A percentile compares a stretch with the other conserved stretches of the same genome.
Conservation (phyloP, 257 asterid species). For the Solanum stenotomum region DNA sequence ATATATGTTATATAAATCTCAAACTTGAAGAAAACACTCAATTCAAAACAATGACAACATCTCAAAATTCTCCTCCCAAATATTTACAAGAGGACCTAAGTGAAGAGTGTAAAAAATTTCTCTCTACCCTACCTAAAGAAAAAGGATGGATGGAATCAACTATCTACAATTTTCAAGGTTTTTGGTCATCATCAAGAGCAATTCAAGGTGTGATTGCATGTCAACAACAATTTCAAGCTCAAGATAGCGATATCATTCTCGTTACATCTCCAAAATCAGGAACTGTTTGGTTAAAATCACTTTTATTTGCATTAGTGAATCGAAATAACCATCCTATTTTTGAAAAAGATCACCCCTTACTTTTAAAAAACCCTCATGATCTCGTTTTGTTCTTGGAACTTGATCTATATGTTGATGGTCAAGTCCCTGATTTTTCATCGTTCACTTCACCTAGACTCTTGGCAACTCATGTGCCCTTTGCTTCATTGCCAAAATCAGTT, state of each 20-base stretch:
- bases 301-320: not conserved
- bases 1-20: not conserved
- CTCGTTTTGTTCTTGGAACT: constrained; percentile 6
- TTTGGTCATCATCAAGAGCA: constrained; percentile 24
- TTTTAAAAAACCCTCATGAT: constrained; percentile 4
- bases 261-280: constrained; percentile 48
- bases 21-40: not conserved
- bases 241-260: constrained; percentile 26
- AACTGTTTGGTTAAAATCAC: not conserved
- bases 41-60: not conserved
- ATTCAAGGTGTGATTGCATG: constrained; percentile 28
- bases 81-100: not conserved
- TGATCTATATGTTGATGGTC: not conserved
- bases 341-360: constrained; percentile 6
- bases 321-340: not conserved
- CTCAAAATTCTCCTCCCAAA: not conserved
- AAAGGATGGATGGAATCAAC: constrained; percentile 5
- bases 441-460: not conserved
- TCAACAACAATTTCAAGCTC: constrained; percentile 25
- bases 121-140: not conserved
- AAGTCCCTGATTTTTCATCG: not conserved
- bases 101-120: not conserved
- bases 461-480: constrained; percentile 4
- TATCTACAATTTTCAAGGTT: constrained; percentile 38
- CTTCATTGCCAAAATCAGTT: constrained; percentile 1